A percentile compares a stretch with the other conserved stretches of the same genome.
phyloP scores from a whole-genome alignment of 768 basidiomycete genomes.

The Ephemerocybe angulata region DNA sequence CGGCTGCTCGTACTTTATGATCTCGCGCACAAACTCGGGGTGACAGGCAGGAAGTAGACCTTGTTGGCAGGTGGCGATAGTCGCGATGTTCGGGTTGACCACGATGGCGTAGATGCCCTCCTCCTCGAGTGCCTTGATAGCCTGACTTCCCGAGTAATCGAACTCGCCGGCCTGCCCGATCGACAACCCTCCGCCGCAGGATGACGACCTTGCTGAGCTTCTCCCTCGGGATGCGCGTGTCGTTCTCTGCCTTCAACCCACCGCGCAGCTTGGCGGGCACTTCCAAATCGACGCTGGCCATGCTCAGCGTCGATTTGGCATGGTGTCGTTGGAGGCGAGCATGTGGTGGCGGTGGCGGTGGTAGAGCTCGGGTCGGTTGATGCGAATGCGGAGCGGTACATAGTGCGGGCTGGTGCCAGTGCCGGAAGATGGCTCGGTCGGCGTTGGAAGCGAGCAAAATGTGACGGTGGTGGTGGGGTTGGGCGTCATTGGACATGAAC shows the following conservation, averaged over 20 bases:
- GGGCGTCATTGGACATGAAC: too few species aligned
- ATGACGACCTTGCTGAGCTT: conserved; percentile 93
- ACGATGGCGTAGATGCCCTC: conserved; percentile 99
- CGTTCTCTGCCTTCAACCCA: conserved; percentile 81
- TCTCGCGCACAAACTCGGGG: conserved; percentile 94
- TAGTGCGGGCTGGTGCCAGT: too few species aligned
- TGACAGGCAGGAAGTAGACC: conserved; percentile 98
- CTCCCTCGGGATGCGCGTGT: conserved; percentile 61
- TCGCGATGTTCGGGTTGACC: conserved; percentile 98
- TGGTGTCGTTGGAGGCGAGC: too few species aligned
- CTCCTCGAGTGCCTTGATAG: conserved; percentile 98
- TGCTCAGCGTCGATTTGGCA: too few species aligned
- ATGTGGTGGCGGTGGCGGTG: too few species aligned
- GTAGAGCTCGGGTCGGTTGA: too few species aligned
- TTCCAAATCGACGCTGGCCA: too few species aligned
- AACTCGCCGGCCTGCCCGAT: conserved; percentile 99
- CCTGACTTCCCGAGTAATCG: conserved; percentile 98
- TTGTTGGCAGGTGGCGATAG: conserved; percentile 97
- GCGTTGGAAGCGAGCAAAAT: too few species aligned
- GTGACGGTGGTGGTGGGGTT: too few species aligned
- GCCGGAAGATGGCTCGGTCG: too few species aligned
- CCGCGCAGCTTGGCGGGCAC: conserved; percentile 68
- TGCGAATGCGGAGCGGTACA: too few species aligned
- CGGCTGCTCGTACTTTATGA: conserved; percentile 98
- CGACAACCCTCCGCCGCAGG: conserved; percentile 90